Base-by-base conservation (phyloP, 164 flowering plant species). In the Taxillus chinensis region DNA sequence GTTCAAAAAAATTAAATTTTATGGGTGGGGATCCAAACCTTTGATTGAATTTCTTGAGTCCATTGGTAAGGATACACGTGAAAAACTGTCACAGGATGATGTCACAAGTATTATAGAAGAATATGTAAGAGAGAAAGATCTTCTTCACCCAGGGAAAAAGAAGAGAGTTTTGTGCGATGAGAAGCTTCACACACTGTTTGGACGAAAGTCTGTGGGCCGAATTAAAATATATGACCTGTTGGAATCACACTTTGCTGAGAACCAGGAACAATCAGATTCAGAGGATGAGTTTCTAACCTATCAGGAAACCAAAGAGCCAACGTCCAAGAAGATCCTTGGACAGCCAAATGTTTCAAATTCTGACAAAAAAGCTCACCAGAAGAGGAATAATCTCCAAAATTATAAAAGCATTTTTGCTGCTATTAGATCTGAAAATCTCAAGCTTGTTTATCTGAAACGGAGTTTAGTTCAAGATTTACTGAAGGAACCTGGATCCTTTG, bases 1-100 rank as follows among this genome's bases (percentile, higher is more conserved):
- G 45, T n/a, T 67, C 40, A 74, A 61, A 72, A 73, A 63, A 53
- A 41, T 51, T 55, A 77, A 75, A 41, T 80, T 75, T 60, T 12
- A 16, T n/a, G 78, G 81, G 4, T 77, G 83, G 83, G 83, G 78
- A 0, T 77, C 83, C 0, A 75, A 42, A 37, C 72, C 64, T 5
- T 71, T 80, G 2, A 46, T 77, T 46, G 66, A 69, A 8, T 80
- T 80, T 45, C 79, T 80, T 11, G 41, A 63, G 17, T 71, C 74
- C 0, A 71, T 80, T 40, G 79, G 76, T 5, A 45, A 55, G 17
- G 74, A 75, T 51, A 75, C 76, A 9, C 17, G 8, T 38, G 3
- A 52, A 4, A 59, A 65, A 15, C 64, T 75, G 7, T 67, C 79
- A 50, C 81, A 67, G 8, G 3, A 57, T 49, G 78, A 73, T 37